These are phyloP conservation scores for Ogataea paradorogensis DNA, from an alignment of 805 yeast species.

Conservation along the genomic window DNA sequence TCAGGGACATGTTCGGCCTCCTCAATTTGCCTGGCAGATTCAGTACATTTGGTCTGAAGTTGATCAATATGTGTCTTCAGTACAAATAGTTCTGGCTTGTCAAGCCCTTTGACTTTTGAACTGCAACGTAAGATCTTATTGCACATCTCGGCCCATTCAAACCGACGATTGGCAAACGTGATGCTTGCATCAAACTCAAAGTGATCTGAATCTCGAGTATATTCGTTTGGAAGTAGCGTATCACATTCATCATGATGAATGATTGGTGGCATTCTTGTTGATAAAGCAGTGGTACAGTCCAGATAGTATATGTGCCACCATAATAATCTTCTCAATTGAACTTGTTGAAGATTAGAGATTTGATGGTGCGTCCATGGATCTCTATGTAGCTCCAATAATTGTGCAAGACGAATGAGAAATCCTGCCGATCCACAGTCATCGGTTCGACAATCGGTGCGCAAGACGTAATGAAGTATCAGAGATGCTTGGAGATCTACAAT, in stretches of 20 bases:
- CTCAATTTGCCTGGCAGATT: conserved; percentile 21
- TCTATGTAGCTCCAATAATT: conserved; percentile 52
- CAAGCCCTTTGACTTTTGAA: not conserved
- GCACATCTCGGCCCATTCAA: conserved; percentile 36
- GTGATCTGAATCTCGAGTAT: conserved; percentile 27
- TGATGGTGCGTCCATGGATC: conserved; percentile 57
- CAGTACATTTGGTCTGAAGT: conserved; percentile 19
- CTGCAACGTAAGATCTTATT: conserved; percentile 19
- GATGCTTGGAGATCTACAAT: conserved; percentile 36
- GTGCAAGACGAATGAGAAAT: conserved; percentile 53
- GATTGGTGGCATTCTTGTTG: conserved; percentile 53
- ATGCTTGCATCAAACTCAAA: conserved; percentile 42
- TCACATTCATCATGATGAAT: conserved; percentile 53
- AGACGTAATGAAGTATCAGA: conserved; percentile 45
- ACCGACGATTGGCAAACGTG: conserved; percentile 52
- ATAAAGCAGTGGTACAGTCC: conserved; percentile 55
- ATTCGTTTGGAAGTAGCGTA: conserved; percentile 52
- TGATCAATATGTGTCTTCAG: conserved; percentile 19
- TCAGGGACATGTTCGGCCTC: conserved; percentile 21
- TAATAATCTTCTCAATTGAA: conserved; percentile 53
- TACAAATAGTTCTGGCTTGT: not conserved
- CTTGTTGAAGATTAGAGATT: conserved; percentile 44
- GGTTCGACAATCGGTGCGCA: conserved; percentile 56
- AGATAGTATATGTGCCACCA: conserved; percentile 68
- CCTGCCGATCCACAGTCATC: conserved; percentile 52